Conservation (phyloP, 331 rosid species). For the Acacia pycnantha region DNA sequence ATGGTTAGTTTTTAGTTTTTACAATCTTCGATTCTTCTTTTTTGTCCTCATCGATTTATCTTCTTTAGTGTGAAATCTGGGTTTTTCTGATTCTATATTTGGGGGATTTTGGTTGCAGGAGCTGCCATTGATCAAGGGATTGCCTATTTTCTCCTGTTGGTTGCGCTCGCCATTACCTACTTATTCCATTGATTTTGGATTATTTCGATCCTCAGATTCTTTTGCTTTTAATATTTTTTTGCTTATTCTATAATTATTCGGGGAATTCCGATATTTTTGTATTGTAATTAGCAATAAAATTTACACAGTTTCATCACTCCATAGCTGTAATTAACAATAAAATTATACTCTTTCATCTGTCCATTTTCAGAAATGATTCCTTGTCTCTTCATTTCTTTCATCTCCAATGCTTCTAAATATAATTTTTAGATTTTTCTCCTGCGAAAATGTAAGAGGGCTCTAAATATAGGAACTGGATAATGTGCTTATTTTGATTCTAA, state of each 20-base stretch:
- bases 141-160: slow-evolving; percentile 49
- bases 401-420: not conserved
- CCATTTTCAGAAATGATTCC: not conserved
- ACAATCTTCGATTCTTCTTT: not conserved
- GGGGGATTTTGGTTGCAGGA: slow-evolving; percentile 11
- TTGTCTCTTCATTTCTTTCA: not conserved
- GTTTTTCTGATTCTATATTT: not conserved
- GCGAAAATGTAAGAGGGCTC: too few relatives aligned
- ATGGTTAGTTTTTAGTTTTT: slow-evolving; percentile 29
- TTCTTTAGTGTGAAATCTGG: not conserved
- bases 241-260: not conserved
- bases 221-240: not conserved
- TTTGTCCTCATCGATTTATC: not conserved
- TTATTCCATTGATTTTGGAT: slow-evolving; percentile 42
- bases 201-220: not conserved
- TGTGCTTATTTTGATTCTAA: too few relatives aligned
- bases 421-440: not conserved
- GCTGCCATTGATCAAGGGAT: slow-evolving; percentile 68
- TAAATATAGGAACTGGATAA: too few relatives aligned
- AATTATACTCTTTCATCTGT: not conserved
- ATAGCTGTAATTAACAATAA: not conserved
- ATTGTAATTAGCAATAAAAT: slow-evolving; percentile 21
- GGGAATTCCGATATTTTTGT: not conserved
- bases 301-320: not conserved
- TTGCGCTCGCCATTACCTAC: slow-evolving; percentile 65